These are phyloP conservation scores for Penicillium brevicompactum DNA, from an alignment of 2,329 filamentous ascomycete genomes.

Conservation along the genomic window DNA sequence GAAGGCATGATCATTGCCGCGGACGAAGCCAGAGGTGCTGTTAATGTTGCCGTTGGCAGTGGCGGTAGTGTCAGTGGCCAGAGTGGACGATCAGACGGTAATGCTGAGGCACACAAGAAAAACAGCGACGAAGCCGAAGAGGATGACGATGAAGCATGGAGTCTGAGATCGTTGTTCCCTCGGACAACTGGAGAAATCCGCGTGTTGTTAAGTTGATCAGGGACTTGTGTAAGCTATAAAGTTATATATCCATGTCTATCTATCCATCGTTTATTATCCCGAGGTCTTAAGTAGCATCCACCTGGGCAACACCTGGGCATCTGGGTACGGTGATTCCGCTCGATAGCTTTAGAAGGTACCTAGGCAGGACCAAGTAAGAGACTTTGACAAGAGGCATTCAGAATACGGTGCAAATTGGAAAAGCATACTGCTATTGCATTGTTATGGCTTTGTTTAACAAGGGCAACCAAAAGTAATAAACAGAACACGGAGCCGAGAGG, in stretches of 20 bases:
- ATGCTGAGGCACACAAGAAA: conserved; percentile 32
- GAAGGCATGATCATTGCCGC: conserved; percentile 63
- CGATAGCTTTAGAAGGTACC: too few relatives aligned
- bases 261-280: background rate
- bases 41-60: conserved; percentile 33
- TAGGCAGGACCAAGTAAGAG: background rate
- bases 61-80: conserved; percentile 25
- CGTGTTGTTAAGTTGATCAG: conserved; percentile 60
- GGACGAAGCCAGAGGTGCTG: conserved; percentile 53
- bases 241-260: background rate
- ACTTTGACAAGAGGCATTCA: background rate
- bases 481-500: background rate
- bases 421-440: background rate
- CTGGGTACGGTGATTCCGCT: too few relatives aligned
- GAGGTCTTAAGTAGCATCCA: background rate
- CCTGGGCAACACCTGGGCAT: background rate
- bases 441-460: conserved; percentile 1
- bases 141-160: conserved; percentile 34
- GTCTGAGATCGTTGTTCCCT: conserved; percentile 62
- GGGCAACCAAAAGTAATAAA: background rate
- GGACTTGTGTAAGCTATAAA: background rate
- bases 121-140: conserved; percentile 36
- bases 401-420: background rate
- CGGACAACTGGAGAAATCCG: conserved; percentile 65
- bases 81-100: conserved; percentile 21